phyloP scores from a whole-genome alignment of 441 rosid genomes.

The Gossypium laxum region DNA sequence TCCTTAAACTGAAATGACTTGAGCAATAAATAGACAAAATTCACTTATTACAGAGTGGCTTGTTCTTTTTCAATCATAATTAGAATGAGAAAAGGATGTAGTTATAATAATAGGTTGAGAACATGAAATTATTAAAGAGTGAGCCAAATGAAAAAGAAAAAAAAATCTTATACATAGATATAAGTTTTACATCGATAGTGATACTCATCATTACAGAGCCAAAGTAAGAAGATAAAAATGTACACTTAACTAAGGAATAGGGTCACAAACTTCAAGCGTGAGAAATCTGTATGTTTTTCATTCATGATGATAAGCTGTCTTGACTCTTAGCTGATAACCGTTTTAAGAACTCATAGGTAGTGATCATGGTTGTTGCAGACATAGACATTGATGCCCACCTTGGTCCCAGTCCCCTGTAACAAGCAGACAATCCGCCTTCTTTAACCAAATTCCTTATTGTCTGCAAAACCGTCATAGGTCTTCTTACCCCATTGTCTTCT shows the following conservation, averaged over 20 bases:
- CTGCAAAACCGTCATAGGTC: slow-evolving; percentile 37
- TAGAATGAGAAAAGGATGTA: neutral
- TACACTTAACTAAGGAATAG: slow-evolving; percentile 13
- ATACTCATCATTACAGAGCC: neutral
- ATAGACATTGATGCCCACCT: slow-evolving; percentile 62
- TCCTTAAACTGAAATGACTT: neutral
- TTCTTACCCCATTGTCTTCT: slow-evolving; percentile 55
- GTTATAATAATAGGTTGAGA: neutral
- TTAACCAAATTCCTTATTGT: slow-evolving; percentile 33
- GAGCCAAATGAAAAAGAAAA: neutral
- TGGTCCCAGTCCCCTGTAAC: slow-evolving; percentile 62
- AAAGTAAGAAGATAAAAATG: neutral
- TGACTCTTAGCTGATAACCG: slow-evolving; percentile 42
- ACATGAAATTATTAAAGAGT: neutral
- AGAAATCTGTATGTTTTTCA: neutral
- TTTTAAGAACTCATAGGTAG: slow-evolving; percentile 56
- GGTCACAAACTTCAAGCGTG: neutral
- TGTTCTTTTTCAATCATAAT: neutral
- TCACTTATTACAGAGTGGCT: too few relatives aligned
- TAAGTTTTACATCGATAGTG: neutral
- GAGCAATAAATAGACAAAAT: neutral
- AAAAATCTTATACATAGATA: neutral
- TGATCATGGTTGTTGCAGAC: slow-evolving; percentile 60
- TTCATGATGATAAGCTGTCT: slow-evolving; percentile 18
- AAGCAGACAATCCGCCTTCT: slow-evolving; percentile 54